Percentiles rank a stretch among this genome's conserved stretches.
Evolutionary conservation across 2,329 filamentous ascomycete species (phyloP).

Genomic region (Pestalotiopsis sp.): DNA sequence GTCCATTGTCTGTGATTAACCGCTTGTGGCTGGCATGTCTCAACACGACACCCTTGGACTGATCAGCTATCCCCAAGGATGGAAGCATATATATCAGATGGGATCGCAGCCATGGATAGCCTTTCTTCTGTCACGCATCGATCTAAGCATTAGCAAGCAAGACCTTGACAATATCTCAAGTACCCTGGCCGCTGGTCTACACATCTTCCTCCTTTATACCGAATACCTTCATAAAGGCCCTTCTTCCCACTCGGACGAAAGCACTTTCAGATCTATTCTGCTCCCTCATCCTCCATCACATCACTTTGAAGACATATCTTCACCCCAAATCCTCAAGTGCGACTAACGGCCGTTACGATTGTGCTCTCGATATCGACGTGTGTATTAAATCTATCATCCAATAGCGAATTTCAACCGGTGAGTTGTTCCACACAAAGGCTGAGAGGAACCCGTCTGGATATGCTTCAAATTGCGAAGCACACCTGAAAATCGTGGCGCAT

Average conservation of each 20-base stretch:
- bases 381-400: neutral
- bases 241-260: constrained; percentile 15
- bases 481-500: neutral
- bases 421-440: neutral
- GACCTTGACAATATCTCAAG: neutral
- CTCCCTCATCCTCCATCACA: constrained; percentile 1
- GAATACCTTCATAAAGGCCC: constrained; percentile 21
- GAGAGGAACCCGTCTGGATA: neutral
- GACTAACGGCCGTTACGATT: constrained; percentile 12
- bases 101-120: constrained; percentile 23
- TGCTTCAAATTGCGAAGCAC: neutral
- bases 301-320: neutral
- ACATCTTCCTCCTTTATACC: constrained; percentile 15
- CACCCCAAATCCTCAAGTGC: neutral
- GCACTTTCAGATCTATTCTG: constrained; percentile 8
- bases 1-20: neutral
- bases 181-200: constrained; percentile 16
- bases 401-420: neutral
- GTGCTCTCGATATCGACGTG: neutral
- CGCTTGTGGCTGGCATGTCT: neutral
- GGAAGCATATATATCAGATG: constrained; percentile 16
- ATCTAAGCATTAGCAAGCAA: neutral
- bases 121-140: constrained; percentile 5
- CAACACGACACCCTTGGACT: neutral
- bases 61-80: neutral